Base-by-base conservation (phyloP, 257 asterid genomes). In the Solanum tarijense region DNA sequence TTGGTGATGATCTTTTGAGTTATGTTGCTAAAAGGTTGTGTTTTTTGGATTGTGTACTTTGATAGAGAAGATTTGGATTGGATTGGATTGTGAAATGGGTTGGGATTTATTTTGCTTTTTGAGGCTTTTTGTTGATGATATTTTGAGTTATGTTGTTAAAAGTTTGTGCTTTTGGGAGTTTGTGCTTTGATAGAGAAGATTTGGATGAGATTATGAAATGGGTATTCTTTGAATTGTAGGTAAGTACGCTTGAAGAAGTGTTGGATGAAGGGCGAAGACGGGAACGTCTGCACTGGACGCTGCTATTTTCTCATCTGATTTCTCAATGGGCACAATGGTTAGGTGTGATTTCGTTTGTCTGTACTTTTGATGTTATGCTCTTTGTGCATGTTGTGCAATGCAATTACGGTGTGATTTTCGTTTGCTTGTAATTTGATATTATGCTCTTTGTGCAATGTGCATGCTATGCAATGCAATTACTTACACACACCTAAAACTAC, bases 311-410 rank as follows among this genome's bases (percentile, higher is more conserved):
- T 11, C 92, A 94, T 25, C 89, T 97, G 89, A 94, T 97, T 84
- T 94, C 98, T 12, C 97, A 97, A 92, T 97, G 99, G 99, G 98
- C 98, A 46, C 99, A 97, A 32, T 97, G 98, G 98, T 89, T 97
- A 90, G 98, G 99, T 96, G 43, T 31, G 98, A 73, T 89, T 29
- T 88, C 41, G 23, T 88, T 83, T 12, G 43, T 68, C 12, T 36
- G 23, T 69, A 21, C 4, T 79, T 52, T 60, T 20, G 74, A 27
- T 87, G 65, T 48, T 46, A 48, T 48, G 69, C 4, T 69, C 58
- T 43, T 88, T 60, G 23, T 41, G 75, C 20, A 88, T 87, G 76
- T 74, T 86, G 38, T 21, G 29, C 31, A 73, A 71, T 86, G 72
- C 72, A 25, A 65, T 65, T n/a, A 12, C 18, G 96, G 98, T 96